Base-by-base conservation (phyloP, 352 stramenopile genomes). In the Lagenidium sp. region DNA sequence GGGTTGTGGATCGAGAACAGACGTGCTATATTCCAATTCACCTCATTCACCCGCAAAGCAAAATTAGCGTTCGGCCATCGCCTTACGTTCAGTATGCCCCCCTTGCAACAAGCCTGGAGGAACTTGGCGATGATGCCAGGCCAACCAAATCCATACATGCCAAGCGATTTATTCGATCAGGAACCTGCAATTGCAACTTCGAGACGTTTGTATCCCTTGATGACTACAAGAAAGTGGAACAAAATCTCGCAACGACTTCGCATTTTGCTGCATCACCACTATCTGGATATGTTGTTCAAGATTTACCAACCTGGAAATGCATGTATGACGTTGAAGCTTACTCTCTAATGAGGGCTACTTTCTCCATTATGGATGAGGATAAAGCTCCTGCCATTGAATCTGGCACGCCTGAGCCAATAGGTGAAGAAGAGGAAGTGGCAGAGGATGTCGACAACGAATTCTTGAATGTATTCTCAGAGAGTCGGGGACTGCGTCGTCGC, bases 321-420 rank as follows among this genome's bases (percentile, higher is more conserved):
- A 90, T 75, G 0, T 94, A 92, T 41, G 82, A 94, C 38, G 77
- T 94, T 10, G 82, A 94, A 53, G 82, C 77, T 16, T 94, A 87
- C 41, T 92, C 81, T 47, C 53, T 92, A 24, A 92, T 92, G 80
- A 74, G 80, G 32, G 80, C 80, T 4, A 86, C 77, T 7, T 90
- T 85, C 37, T 86, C 72, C 13, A 71, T 63, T 35, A 64, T 63
- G 15, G 78, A 88, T 16, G 71, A 91, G 4, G 42, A 41, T 30
- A 65, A 48, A 41, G 16, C 41, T 15, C 16, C 55, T 63, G 24
- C 13, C 15, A 41, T 65, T 31, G 38, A 44, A 15, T 25, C 43
- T 0, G 52, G 68, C 24, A 32, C 76, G 19, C 41, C 53, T 23
- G 42, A 36, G 11, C n/a, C 40, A 15, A 47, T 55, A 19, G 45